Evolutionary conservation across 257 asterid genomes (phyloP).

Genomic region (Nicotiana sylvestris): DNA sequence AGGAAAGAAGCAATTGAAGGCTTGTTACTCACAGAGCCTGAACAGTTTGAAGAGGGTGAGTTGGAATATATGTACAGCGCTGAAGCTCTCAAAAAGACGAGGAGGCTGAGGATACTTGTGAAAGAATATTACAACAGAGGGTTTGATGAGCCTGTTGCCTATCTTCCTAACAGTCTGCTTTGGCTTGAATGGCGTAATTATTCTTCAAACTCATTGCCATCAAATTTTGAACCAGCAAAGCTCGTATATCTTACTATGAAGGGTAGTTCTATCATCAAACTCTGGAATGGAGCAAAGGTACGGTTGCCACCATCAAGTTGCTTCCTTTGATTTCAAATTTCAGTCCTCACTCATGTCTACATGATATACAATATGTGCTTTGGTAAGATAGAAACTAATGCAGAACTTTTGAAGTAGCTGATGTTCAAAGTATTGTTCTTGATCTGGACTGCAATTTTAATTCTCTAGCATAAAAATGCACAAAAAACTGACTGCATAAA

Average conservation of each 20-base stretch:
- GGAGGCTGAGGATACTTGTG: neutral
- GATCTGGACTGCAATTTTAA: too few relatives aligned
- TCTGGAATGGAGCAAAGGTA: too few relatives aligned
- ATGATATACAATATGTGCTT: too few relatives aligned
- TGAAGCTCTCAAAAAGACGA: neutral
- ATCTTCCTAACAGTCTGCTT: neutral
- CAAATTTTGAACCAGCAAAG: neutral
- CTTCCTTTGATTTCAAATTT: too few relatives aligned
- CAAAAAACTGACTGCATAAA: too few relatives aligned
- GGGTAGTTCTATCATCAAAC: neutral
- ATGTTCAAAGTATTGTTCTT: too few relatives aligned
- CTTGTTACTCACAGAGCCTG: neutral
- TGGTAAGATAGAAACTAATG: too few relatives aligned
- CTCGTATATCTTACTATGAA: neutral
- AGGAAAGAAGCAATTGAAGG: neutral
- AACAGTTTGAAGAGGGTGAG: neutral
- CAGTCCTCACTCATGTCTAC: too few relatives aligned
- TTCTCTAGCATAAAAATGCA: too few relatives aligned
- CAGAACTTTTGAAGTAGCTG: too few relatives aligned
- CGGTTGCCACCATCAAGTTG: too few relatives aligned
- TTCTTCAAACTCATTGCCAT: neutral
- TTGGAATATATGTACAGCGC: neutral
- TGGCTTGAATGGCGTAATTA: neutral
- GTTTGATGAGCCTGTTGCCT: neutral
- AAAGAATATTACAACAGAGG: neutral